phyloP scores from a whole-genome alignment of 2,329 filamentous ascomycete species.

The Talaromyces sp. region DNA sequence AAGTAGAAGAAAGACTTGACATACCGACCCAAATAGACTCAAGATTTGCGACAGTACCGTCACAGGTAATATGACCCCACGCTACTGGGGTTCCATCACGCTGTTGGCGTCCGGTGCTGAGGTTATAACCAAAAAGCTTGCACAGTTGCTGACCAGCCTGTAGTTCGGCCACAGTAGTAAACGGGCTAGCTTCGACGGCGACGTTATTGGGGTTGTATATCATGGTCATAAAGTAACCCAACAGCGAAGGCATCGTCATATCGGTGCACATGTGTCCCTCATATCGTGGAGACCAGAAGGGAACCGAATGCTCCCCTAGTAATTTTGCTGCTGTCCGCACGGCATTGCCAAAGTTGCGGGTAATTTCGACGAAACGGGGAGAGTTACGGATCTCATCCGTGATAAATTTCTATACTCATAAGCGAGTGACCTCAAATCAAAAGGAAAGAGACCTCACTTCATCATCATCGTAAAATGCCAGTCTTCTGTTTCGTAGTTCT shows the following conservation, averaged over 20 bases:
- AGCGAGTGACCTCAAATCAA: too few relatives aligned
- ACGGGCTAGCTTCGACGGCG: conserved; percentile 43
- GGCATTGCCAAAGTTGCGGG: background rate
- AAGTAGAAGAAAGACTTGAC: conserved; percentile 3
- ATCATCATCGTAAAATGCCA: background rate
- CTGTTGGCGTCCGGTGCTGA: conserved; percentile 16
- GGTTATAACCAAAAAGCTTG: conserved; percentile 43
- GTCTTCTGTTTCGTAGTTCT: background rate
- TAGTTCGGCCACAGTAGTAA: conserved; percentile 43
- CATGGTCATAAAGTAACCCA: conserved; percentile 49
- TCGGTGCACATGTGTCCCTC: background rate
- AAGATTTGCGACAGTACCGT: conserved; percentile 45
- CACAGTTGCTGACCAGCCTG: conserved; percentile 45
- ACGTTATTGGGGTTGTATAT: conserved; percentile 50
- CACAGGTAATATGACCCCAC: conserved; percentile 47
- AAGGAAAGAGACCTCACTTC: background rate
- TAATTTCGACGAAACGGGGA: background rate
- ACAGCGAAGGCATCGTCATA: conserved; percentile 16
- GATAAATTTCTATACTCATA: background rate
- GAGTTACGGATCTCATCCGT: background rate
- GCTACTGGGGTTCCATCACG: conserved; percentile 16
- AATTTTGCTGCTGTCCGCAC: background rate
- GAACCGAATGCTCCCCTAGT: background rate
- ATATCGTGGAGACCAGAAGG: conserved; percentile 1
- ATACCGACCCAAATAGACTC: conserved; percentile 42